These are phyloP conservation scores for Rhodamnia argentea DNA, from an alignment of 345 rosid genomes.

Conservation along the genomic window DNA sequence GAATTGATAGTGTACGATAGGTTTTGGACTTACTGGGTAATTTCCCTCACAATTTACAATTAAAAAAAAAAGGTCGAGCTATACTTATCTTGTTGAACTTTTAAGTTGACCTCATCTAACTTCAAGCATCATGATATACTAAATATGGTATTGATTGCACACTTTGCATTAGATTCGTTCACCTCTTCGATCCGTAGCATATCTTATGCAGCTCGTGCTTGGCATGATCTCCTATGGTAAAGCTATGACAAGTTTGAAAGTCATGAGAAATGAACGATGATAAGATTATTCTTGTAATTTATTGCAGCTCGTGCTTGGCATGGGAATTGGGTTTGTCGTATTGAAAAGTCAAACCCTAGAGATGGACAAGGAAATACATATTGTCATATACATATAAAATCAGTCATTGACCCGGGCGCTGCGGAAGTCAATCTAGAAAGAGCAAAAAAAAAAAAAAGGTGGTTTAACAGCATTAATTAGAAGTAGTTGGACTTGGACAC, in stretches of 20 bases:
- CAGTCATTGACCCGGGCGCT: not conserved
- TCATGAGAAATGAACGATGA: not conserved
- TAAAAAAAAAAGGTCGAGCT: not conserved
- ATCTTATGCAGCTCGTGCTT: too few species aligned
- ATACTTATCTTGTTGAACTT: not conserved
- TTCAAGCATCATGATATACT: not conserved
- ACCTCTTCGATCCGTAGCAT: too few species aligned
- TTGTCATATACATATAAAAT: not conserved
- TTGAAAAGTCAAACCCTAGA: not conserved
- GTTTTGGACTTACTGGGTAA: not conserved
- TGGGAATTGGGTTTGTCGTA: not conserved
- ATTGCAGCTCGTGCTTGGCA: not conserved
- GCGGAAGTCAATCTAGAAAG: not conserved
- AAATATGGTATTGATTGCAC: not conserved
- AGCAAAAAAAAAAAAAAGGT: too few species aligned
- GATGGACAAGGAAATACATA: not conserved
- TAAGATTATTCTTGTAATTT: not conserved
- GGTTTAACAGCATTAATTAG: not conserved
- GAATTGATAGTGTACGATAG: not conserved
- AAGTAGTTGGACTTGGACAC: not conserved
- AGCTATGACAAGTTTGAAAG: not conserved
- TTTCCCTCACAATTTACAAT: not conserved
- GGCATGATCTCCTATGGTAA: too few species aligned
- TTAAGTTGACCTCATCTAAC: not conserved
- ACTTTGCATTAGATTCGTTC: not conserved